A percentile compares a stretch with the other conserved stretches of the same genome.
Evolutionary conservation across 768 basidiomycete species (phyloP).

Genomic region (Trametes cingulata): DNA sequence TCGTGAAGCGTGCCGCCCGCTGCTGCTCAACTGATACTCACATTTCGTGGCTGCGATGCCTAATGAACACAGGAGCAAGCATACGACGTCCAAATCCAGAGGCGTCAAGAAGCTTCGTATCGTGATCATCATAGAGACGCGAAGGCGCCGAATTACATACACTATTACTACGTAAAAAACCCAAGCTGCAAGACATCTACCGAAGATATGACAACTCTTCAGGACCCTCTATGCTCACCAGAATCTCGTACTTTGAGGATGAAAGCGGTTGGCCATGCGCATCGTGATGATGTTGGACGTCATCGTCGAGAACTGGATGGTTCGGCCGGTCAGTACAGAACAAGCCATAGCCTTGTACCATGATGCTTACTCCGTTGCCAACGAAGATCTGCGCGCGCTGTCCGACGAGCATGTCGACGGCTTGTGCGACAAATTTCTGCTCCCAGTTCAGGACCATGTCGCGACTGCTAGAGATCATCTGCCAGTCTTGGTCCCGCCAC

Average conservation of each 20-base stretch:
- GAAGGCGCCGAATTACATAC: no score
- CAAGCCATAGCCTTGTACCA: not conserved
- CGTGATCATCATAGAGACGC: no score
- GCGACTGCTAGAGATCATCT: slow-evolving; percentile 33
- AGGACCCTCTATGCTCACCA: slow-evolving; percentile 32
- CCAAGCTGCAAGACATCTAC: no score
- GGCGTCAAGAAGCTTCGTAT: no score
- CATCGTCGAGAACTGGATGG: slow-evolving; percentile 45
- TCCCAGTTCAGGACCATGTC: slow-evolving; percentile 45
- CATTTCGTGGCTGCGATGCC: no score
- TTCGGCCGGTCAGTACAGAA: not conserved
- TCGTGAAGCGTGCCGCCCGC: no score
- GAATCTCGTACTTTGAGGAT: slow-evolving; percentile 39
- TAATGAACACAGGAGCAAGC: no score
- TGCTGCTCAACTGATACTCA: no score
- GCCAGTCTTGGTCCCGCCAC: not conserved
- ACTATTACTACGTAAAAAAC: no score
- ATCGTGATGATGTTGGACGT: slow-evolving; percentile 50
- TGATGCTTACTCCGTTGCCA: slow-evolving; percentile 49
- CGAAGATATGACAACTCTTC: not conserved
- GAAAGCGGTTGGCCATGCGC: slow-evolving; percentile 37
- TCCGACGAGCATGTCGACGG: slow-evolving; percentile 52
- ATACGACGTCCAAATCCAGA: no score
- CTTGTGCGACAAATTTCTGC: slow-evolving; percentile 45
- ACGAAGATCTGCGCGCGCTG: slow-evolving; percentile 48